Conservation (phyloP, 768 basidiomycete species). For the Mycena metata region DNA sequence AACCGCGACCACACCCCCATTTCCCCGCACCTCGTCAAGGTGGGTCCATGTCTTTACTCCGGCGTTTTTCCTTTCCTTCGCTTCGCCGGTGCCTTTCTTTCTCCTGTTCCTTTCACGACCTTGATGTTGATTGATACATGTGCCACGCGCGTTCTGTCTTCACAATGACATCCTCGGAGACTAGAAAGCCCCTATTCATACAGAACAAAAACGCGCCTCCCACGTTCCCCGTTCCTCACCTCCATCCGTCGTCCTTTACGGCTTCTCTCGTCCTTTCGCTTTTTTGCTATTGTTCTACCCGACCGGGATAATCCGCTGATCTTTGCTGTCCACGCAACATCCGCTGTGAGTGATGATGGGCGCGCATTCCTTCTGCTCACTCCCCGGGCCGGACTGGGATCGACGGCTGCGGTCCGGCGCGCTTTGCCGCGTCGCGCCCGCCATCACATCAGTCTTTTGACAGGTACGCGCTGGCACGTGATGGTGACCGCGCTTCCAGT, state of each 20-base stretch:
- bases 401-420: no score
- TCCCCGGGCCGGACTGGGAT: no score
- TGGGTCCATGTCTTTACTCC: constrained; percentile 52
- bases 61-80: not conserved
- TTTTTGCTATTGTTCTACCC: not conserved
- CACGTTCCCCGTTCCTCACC: not conserved
- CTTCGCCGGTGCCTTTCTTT: not conserved
- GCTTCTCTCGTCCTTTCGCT: not conserved
- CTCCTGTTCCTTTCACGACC: not conserved
- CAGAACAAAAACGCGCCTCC: not conserved
- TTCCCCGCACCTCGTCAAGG: constrained; percentile 83
- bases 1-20: constrained; percentile 83
- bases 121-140: no score
- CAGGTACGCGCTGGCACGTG: no score
- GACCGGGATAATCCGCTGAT: not conserved
- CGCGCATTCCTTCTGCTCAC: not conserved
- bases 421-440: no score
- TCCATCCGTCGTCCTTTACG: not conserved
- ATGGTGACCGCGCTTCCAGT: no score
- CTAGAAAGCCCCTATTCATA: not conserved
- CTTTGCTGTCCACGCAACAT: constrained; percentile 9
- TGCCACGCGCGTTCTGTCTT: no score
- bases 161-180: no score
- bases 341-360: constrained; percentile 23
- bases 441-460: no score